Base-by-base conservation (phyloP, 2,329 filamentous ascomycete species). In the Anthostomella pinea region DNA sequence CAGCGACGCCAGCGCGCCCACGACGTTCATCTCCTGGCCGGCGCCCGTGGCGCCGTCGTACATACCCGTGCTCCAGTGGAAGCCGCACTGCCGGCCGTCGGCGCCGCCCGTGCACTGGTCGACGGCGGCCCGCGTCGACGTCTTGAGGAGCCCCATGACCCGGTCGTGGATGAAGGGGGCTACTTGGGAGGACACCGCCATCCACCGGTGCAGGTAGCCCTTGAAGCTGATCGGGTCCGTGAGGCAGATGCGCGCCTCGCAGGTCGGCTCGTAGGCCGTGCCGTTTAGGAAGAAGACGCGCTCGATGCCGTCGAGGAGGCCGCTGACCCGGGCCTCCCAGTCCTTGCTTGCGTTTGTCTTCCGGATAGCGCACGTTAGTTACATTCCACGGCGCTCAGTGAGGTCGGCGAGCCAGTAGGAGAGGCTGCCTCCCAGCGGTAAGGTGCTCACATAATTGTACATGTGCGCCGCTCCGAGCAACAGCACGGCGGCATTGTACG, bases 211-310 rank as follows among this genome's bases (percentile, higher is more conserved):
- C 6, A 79, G 62, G 53, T 76, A 78, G 19, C 72, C 75, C 56
- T 80, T 80, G 68, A 75, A 80, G 10, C 66, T 67, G 38, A 68
- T 62, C 56, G 78, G 74, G 49, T 81, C 77, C 30, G 66, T 62
- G 48, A 73, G 70, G 63, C 77, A 81, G 5, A 50, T 59, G 26
- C 58, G 56, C 13, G 40, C 57, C 58, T 81, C 77, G 57, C 77
- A 81, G 5, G 68, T 63, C 13, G 59, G 59, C 52, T 81, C 76
- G 56, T 65, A 72, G 62, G 79, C 73, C 46, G 79, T 48, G 21
- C 50, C 53, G 24, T 60, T 59, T 39, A 67, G 53, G 33, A 69
- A 66, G 63, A 79, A 79, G 57, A 76, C 68, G n/a, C 60, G 55
- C 39, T 68, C 64, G 8, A 63, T 56, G 28, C 46, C 56, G 8